Evolutionary conservation across 768 basidiomycete genomes (phyloP).

Genomic region (Agrocybe praecox): DNA sequence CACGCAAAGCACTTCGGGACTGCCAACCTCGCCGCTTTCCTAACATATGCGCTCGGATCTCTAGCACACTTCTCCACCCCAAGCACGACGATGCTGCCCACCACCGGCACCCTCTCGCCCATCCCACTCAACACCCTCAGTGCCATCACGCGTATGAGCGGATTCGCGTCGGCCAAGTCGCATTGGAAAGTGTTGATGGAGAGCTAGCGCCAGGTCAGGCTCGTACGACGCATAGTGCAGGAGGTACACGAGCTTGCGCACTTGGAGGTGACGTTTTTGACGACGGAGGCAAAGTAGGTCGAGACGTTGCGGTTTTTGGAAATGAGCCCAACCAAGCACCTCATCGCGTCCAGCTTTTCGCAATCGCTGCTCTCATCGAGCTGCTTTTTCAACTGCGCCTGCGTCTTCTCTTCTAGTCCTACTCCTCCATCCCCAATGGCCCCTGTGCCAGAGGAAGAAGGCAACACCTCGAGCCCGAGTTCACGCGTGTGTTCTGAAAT

Average conservation of each 20-base stretch:
- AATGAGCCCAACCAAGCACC: slow-evolving; percentile 93
- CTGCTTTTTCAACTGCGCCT: slow-evolving; percentile 79
- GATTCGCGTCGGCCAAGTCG: slow-evolving; percentile 90
- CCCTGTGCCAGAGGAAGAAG: too few relatives aligned
- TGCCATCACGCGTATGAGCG: slow-evolving; percentile 96
- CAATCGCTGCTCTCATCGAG: slow-evolving; percentile 87
- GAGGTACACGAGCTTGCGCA: slow-evolving; percentile 96
- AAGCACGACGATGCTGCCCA: slow-evolving; percentile 81
- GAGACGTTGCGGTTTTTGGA: slow-evolving; percentile 92
- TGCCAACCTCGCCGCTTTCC: slow-evolving; percentile 90
- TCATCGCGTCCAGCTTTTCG: slow-evolving; percentile 95
- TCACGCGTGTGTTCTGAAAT: too few relatives aligned
- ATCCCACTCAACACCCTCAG: slow-evolving; percentile 92
- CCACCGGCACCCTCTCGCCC: slow-evolving; percentile 70
- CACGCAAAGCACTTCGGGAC: slow-evolving; percentile 83
- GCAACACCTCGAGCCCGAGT: slow-evolving; percentile 44
- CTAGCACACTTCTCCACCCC: slow-evolving; percentile 92
- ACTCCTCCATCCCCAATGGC: slow-evolving; percentile 51
- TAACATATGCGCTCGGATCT: slow-evolving; percentile 92
- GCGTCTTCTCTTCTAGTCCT: slow-evolving; percentile 83
- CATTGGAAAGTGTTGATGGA: slow-evolving; percentile 99
- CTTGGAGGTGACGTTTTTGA: slow-evolving; percentile 97
- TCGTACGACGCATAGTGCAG: slow-evolving; percentile 91
- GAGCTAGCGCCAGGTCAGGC: slow-evolving; percentile 90
- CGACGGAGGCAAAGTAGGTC: slow-evolving; percentile 94